Evolutionary conservation across 1,284 basidiomycete genomes (phyloP), one percentile per base, ranked within the genome.

Genomic region (Tetrapyrgos nigripes): DNA sequence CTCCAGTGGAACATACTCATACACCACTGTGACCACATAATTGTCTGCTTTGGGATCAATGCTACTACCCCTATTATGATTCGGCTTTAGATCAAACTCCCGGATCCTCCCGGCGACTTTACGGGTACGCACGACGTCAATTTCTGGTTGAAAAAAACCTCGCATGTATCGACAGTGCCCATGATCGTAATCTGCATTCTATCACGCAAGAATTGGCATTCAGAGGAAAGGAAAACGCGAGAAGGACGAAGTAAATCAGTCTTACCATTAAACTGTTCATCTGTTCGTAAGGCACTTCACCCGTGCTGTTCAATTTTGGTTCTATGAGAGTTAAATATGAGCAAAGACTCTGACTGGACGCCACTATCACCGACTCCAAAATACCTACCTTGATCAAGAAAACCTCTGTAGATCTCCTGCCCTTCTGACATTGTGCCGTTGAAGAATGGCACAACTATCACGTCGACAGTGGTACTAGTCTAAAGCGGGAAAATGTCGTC

Each of bases 391-490:
- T 79, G 67, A 61, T 81, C 77, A 35, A 78, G 73, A 61, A 86
- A 75, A 5, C 64, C 59, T 62, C 81, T 81, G 66, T 77, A 85
- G 3, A 69, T 74, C 17, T 68, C 66, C 45, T 76, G 72, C 2
- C 82, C 85, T 59, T 83, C 79, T 14, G 71, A 71, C 62, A 80
- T 81, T 0, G 76, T 69, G 0, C 83, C 83, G 62, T 84, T 83
- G 67, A 80, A 86, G 65, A 86, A 84, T 31, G 77, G 44, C 60
- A 79, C 70, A 0, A 64, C 71, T 56, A 40, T 40, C 9, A 33
- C 31, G 31, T 33, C 31, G 14, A 40, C 37, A 4, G 17, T 40
- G 17, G 5, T n/a, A 40, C 17, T 40, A 40, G 37, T n/a, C 13
- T n/a, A 4, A 40, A 4, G 8, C 8, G 6, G 5, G 37, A n/a